Conservation (phyloP, 1,284 basidiomycete genomes). For the Pyrrhoderma noxium region DNA sequence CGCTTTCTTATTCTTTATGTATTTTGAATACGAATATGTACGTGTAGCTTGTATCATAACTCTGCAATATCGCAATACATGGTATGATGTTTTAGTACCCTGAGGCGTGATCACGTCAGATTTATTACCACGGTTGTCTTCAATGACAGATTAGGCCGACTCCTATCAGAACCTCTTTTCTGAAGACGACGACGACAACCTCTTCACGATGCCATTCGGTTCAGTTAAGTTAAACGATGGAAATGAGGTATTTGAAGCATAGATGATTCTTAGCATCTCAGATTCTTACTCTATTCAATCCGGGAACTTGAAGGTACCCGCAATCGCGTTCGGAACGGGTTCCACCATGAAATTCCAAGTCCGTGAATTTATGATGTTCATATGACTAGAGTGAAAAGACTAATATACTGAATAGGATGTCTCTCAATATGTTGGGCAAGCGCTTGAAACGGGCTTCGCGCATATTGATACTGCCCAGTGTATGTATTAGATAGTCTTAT, state of each 20-base stretch:
- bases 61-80: no score
- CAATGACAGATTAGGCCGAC: no score
- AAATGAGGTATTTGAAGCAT: conserved; percentile 28
- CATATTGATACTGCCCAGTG: conserved; percentile 27
- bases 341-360: conserved; percentile 36
- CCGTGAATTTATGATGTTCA: neutral
- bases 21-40: no score
- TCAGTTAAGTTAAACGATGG: conserved; percentile 45
- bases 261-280: neutral
- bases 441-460: conserved; percentile 26
- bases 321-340: conserved; percentile 51
- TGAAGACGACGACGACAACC: neutral
- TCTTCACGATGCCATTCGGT: conserved; percentile 41
- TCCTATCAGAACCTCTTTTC: no score
- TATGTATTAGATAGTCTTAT: conserved; percentile 12
- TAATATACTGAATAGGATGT: conserved; percentile 25
- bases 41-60: no score
- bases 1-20: no score
- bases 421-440: conserved; percentile 31
- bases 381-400: neutral
- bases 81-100: no score
- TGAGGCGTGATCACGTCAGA: no score
- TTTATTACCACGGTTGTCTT: no score
- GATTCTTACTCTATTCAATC: no score
- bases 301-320: conserved; percentile 37